Conservation (phyloP, 805 yeast species). For the Yamadazyma sp. region DNA sequence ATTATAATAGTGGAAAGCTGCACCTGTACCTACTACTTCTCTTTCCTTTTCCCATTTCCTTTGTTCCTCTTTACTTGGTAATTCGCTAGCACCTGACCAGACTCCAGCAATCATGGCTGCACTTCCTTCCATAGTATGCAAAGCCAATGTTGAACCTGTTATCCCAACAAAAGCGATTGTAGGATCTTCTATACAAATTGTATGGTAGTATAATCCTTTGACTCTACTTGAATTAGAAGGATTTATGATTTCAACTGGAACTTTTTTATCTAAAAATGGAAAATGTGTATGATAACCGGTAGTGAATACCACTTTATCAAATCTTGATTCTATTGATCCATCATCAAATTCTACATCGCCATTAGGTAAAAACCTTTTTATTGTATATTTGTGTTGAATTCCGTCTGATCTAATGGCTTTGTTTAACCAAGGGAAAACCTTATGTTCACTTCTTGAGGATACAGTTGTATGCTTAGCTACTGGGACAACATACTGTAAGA, state of each 20-base stretch:
- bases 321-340: conserved; percentile 20
- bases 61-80: conserved; percentile 43
- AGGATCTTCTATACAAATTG: conserved; percentile 42
- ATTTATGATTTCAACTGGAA: conserved; percentile 18
- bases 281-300: conserved; percentile 51
- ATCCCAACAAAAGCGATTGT: conserved; percentile 41
- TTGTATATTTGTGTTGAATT: conserved; percentile 26
- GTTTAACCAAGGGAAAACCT: conserved; percentile 32
- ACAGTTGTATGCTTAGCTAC: conserved; percentile 24
- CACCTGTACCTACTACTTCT: conserved; percentile 19
- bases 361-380: conserved; percentile 19
- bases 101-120: conserved; percentile 60
- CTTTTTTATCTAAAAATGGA: conserved; percentile 30
- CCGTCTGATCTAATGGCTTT: conserved; percentile 35
- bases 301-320: conserved; percentile 44
- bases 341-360: conserved; percentile 25
- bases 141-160: conserved; percentile 42
- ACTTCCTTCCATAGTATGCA: conserved; percentile 48
- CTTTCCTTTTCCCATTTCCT: conserved; percentile 27
- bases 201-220: conserved; percentile 34
- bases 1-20: conserved; percentile 34
- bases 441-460: conserved; percentile 26
- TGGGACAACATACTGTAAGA: conserved; percentile 39
- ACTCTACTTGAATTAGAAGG: conserved; percentile 29
- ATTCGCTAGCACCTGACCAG: conserved; percentile 38